Base-by-base conservation (phyloP, 352 stramenopile genomes). In the Phytophthora palmivora region DNA sequence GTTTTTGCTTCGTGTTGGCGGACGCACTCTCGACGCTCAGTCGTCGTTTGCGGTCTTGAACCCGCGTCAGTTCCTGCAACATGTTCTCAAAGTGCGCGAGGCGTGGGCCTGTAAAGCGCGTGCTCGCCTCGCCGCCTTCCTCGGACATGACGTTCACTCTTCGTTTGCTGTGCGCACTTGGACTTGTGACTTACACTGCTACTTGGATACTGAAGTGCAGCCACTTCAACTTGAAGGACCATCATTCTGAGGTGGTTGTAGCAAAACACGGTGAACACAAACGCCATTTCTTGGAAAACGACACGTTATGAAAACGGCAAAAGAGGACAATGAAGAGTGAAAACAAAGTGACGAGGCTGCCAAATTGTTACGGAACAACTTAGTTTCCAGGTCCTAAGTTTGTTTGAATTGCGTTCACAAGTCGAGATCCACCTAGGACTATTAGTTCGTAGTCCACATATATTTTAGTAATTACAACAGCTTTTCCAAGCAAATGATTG, bases 81-180 rank as follows among this genome's bases (percentile, higher is more conserved):
- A 90, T 72, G 30, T 42, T 79, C 56, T 91, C 84, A 21, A 91
- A 56, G 15, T 79, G 78, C 38, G 63, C 53, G 34, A 89, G 60
- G 9, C 70, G 65, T 45, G 72, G 34, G 22, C 53, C 58, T 45
- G 51, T 41, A 18, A 41, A 41, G 57, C 11, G 30, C n/a, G 46
- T 16, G 30, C 50, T 36, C 33, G 21, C 12, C 6, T 47, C 55
- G 7, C 43, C 18, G 51, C 36, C 61, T 55, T 59, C 63, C 38
- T 59, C 66, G 22, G 33, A 12, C 30, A 22, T 39, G 47, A 46
- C 34, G 44, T 58, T 60, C 43, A 59, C 61, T 63, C 34, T 64
- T 56, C 11, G 43, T 26, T 18, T 44, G 12, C 3, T 45, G 33
- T 33, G 21, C 34, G 24, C 9, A 46, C 22, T 32, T 44, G 15